Conservation (phyloP, 257 asterid genomes). For the Penstemon barbatus region DNA sequence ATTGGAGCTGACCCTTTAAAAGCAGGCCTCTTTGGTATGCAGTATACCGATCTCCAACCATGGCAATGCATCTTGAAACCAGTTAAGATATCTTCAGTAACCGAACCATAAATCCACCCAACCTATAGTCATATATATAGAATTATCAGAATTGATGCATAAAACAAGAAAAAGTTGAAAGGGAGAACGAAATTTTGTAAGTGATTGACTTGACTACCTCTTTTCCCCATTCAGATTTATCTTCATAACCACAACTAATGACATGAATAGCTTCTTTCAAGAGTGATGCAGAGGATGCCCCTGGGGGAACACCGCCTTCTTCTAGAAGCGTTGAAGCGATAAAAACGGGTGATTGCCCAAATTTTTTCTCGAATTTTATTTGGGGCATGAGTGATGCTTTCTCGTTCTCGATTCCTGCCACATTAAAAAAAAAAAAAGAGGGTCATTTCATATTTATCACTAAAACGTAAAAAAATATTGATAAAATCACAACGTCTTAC, state of each 20-base stretch:
- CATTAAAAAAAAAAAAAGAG: not conserved
- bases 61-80: slow-evolving; percentile 57
- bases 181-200: slow-evolving; percentile 1
- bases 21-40: slow-evolving; percentile 50
- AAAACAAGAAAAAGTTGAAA: not conserved
- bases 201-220: slow-evolving; percentile 40
- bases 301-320: slow-evolving; percentile 60
- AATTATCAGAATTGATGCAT: not conserved
- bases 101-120: slow-evolving; percentile 59
- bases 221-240: slow-evolving; percentile 79
- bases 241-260: slow-evolving; percentile 70
- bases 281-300: slow-evolving; percentile 60
- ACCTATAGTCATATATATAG: slow-evolving; percentile 25
- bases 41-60: slow-evolving; percentile 57
- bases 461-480: no score
- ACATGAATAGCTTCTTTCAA: slow-evolving; percentile 70
- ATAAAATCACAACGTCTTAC: slow-evolving; percentile 25
- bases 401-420: slow-evolving; percentile 52
- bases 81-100: slow-evolving; percentile 49
- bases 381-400: slow-evolving; percentile 59
- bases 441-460: no score
- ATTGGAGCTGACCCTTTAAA: slow-evolving; percentile 56
- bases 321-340: slow-evolving; percentile 60
- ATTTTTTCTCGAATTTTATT: slow-evolving; percentile 58
- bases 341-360: slow-evolving; percentile 68